Conservation (phyloP, 2,329 filamentous ascomycete species). For the Escovopsis weberi region DNA sequence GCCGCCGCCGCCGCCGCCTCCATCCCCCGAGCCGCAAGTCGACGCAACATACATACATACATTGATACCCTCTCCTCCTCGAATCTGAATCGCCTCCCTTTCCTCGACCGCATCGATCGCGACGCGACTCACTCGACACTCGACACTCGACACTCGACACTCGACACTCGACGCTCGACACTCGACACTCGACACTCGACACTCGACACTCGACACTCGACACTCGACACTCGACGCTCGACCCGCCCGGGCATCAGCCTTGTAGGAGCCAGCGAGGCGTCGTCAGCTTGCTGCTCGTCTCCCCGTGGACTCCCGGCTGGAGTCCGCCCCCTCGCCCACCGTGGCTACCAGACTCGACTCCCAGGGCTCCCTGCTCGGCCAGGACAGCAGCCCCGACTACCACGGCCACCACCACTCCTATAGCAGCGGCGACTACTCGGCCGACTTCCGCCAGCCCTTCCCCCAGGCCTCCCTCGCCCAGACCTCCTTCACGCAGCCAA, state of each 20-base stretch:
- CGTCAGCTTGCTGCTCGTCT: too few species aligned
- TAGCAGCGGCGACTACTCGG: conserved; percentile 14
- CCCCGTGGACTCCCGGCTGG: conserved; percentile 22
- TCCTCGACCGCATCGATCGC: neutral
- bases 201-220: too few species aligned
- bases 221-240: too few species aligned
- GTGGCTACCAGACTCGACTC: conserved; percentile 27
- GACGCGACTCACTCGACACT: neutral
- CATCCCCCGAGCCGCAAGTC: too few species aligned
- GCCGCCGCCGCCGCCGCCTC: too few species aligned
- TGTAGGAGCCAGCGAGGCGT: too few species aligned
- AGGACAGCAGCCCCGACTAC: conserved; percentile 14
- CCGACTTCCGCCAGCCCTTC: conserved; percentile 20
- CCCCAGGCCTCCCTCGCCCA: conserved; percentile 16
- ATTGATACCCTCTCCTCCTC: neutral
- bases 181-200: too few species aligned
- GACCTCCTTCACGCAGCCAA: conserved; percentile 12
- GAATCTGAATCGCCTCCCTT: neutral
- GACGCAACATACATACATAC: too few species aligned
- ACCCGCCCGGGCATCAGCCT: too few species aligned
- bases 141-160: too few species aligned
- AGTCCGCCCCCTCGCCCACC: conserved; percentile 19
- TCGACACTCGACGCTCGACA: too few species aligned
- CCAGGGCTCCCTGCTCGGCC: conserved; percentile 25
- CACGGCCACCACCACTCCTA: conserved; percentile 11